Conservation (phyloP, 2,329 filamentous ascomycete species). For the Biscogniauxia sp. region DNA sequence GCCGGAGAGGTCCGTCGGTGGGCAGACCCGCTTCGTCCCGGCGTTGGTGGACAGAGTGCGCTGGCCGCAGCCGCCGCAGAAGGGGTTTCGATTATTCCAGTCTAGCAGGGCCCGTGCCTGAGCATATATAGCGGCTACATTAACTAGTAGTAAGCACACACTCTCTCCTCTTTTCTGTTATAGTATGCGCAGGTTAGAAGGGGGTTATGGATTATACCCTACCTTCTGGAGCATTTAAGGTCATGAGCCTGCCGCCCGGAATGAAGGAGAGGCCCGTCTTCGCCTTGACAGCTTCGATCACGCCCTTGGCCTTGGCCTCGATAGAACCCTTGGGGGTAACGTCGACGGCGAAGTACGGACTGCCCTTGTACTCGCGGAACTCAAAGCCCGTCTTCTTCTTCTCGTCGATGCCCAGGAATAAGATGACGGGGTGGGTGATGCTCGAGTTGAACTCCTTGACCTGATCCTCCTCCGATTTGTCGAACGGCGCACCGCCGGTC, state of each 20-base stretch:
- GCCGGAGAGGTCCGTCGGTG: conserved; percentile 62
- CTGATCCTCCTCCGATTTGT: conserved; percentile 67
- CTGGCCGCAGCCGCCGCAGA: conserved; percentile 85
- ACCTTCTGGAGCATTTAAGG: conserved; percentile 48
- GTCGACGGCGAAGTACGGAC: conserved; percentile 86
- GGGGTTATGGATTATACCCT: conserved; percentile 36
- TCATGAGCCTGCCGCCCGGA: conserved; percentile 50
- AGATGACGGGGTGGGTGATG: conserved; percentile 63
- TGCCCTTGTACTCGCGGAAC: conserved; percentile 71
- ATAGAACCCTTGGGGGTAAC: conserved; percentile 69
- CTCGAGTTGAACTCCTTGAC: conserved; percentile 73
- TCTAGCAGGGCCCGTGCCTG: conserved; percentile 85
- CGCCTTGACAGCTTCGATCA: conserved; percentile 57
- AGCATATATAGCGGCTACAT: conserved; percentile 79
- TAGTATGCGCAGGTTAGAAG: not conserved
- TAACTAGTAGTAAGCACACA: not conserved
- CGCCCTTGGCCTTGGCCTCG: conserved; percentile 58
- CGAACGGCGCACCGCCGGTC: conserved; percentile 70
- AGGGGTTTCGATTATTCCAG: conserved; percentile 92
- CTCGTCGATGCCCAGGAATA: conserved; percentile 86
- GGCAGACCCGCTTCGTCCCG: conserved; percentile 78
- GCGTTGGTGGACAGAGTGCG: conserved; percentile 76
- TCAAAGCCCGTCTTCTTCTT: conserved; percentile 45
- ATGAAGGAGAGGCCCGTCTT: conserved; percentile 64
- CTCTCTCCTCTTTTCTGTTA: not conserved